Base-by-base conservation (phyloP, 2,329 filamentous ascomycete species). In the Aspergillus intermedius region DNA sequence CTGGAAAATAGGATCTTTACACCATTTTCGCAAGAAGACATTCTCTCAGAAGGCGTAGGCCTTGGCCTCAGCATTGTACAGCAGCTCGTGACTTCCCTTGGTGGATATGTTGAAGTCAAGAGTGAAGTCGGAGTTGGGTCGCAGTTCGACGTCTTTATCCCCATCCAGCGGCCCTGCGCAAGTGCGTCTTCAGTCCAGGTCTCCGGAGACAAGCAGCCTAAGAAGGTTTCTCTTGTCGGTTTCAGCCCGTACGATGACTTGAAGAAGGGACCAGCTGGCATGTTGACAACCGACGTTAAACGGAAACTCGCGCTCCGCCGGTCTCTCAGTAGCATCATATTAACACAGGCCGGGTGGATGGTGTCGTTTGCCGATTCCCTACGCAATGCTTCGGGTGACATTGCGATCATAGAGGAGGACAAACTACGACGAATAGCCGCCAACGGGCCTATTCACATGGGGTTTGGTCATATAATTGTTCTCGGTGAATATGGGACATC, bases 11-110 rank as follows among this genome's bases (percentile, higher is more conserved):
- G 74, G 5, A 62, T 86, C 0, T 87, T 82, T 57, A 75, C 74
- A 0, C 79, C 83, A 0, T 87, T 87, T 51, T 66, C 74, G 0
- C 83, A 87, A 53, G 84, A 86, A 56, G 74, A 83, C 32, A 59
- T 69, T 0, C 62, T 86, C 0, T 70, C 76, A 0, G 74, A 78
- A 0, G 84, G 84, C 0, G 79, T 80, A 0, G 84, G 84, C 0
- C 69, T 87, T 0, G 84, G 84, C 0, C 66, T 87, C 15, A 81
- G 77, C 44, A 77, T 87, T 5, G 82, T 86, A 0, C 73, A 76
- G 17, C 55, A 70, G 56, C 77, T 87, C 2, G 74, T 83, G 2
- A 71, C 74, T 13, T 76, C 77, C 35, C 68, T 86, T 1, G 74
- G 74, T 5, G 83, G 82, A 0, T 69, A 70, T 1, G 76, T 86